Evolutionary conservation across 495 filamentous ascomycete genomes (phyloP), one percentile per base, ranked within the genome.

Genomic region (Ramalina intermedia): DNA sequence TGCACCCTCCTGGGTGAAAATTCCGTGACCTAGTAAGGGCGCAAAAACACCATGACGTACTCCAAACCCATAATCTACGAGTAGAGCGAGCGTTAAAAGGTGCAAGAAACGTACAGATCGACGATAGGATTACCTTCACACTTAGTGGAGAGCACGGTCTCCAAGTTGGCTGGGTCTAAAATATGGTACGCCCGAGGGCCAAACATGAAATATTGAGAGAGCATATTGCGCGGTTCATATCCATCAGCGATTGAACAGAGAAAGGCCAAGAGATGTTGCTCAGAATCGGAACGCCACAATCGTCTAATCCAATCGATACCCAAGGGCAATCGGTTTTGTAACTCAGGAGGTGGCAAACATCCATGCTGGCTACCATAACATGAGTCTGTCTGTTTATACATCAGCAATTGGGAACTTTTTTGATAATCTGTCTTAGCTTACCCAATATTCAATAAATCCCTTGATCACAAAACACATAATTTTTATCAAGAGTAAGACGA

Each of bases 1-100:
- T 38, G 44, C 36, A 0, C 76, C 74, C 24, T 78, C 71, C 41
- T 72, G 67, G 11, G 45, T 52, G 39, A 63, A 65, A 37, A 63
- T 66, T 20, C 60, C 60, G 8, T 57, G 52, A 21, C 62, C 63
- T 8, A 65, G 47, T 6, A 66, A 52, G 23, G 63, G 61, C 1
- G 52, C 50, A 48, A 66, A 67, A 13, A 63, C 55, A 40, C 53
- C 40, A 12, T 55, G 51, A n/a, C 64, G 58, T 21, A 42, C 48
- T 27, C 64, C 62, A 35, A 67, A 63, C 1, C 52, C 52, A 42
- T 62, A 67, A 33, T 67, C 64, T 13, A n/a, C 16, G 16, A 12
- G 21, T 16, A 5, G 46, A 12, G 14, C 14, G 27, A 7, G 41
- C 4, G 18, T 17, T 29, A 26, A 9, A 48, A 39, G 13, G 17